These are phyloP conservation scores for Hygrocybe punicea DNA, from an alignment of 768 basidiomycete species.

Conservation along the genomic window DNA sequence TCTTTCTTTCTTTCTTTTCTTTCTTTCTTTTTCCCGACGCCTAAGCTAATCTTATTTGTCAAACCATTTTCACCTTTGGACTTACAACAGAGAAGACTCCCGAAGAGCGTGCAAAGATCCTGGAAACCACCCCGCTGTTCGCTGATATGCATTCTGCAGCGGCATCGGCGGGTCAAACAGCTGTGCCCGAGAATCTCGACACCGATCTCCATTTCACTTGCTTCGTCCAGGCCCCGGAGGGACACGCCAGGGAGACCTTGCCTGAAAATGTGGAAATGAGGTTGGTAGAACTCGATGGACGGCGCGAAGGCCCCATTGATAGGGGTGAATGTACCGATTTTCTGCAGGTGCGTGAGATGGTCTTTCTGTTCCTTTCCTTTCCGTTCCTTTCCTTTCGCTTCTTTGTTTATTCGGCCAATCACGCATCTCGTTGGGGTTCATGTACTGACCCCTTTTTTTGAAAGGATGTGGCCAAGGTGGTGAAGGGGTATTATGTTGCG, in stretches of 20 bases:
- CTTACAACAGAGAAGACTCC: constrained; percentile 59
- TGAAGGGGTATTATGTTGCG: constrained; percentile 58
- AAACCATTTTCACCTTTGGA: not conserved
- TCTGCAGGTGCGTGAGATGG: constrained; percentile 43
- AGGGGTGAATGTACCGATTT: constrained; percentile 61
- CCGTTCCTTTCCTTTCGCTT: not conserved
- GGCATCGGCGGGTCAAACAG: constrained; percentile 66
- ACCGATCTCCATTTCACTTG: constrained; percentile 85
- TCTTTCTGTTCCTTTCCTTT: not conserved
- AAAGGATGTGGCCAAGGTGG: constrained; percentile 63
- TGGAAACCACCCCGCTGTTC: constrained; percentile 76
- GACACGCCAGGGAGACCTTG: constrained; percentile 30
- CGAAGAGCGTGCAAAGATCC: constrained; percentile 65
- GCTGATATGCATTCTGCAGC: constrained; percentile 71
- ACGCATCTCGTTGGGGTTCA: constrained; percentile 3
- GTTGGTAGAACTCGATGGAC: constrained; percentile 83
- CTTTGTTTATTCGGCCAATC: not conserved
- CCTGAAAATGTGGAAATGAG: constrained; percentile 34
- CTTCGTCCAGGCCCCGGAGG: constrained; percentile 68
- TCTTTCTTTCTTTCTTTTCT: no score
- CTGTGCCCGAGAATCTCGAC: constrained; percentile 58
- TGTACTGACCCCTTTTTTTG: not conserved
- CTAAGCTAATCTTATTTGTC: not conserved
- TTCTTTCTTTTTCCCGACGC: no score
- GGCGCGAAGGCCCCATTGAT: constrained; percentile 75